These are phyloP conservation scores for Candida corydali DNA, from an alignment of 805 yeast genomes.

Conservation along the genomic window DNA sequence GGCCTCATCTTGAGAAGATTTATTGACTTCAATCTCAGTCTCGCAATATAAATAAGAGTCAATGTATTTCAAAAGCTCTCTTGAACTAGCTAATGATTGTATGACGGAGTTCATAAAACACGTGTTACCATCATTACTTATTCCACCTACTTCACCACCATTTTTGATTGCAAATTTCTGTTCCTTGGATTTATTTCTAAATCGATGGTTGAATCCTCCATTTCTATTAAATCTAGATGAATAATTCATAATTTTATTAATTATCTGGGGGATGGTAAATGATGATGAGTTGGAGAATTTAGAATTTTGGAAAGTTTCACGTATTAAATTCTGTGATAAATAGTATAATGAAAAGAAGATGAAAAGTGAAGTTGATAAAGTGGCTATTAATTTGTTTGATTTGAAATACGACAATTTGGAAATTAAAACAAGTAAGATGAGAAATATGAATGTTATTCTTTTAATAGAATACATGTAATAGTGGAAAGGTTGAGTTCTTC, in stretches of 20 bases:
- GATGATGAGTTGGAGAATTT: not conserved
- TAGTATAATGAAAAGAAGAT: slow-evolving; percentile 8
- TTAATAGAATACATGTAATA: slow-evolving; percentile 5
- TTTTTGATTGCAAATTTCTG: slow-evolving; percentile 42
- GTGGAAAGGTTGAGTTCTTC: too few species aligned
- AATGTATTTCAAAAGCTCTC: slow-evolving; percentile 53
- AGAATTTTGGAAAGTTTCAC: not conserved
- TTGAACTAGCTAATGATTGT: slow-evolving; percentile 76
- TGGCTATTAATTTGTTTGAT: slow-evolving; percentile 7
- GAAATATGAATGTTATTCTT: slow-evolving; percentile 1
- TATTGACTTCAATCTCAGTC: slow-evolving; percentile 18
- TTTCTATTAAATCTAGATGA: slow-evolving; percentile 9
- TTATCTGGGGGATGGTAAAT: slow-evolving; percentile 10
- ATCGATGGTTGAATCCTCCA: not conserved
- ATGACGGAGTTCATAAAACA: slow-evolving; percentile 92
- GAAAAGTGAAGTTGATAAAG: slow-evolving; percentile 12
- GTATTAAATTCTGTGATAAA: not conserved
- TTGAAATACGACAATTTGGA: slow-evolving; percentile 7
- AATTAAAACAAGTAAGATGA: not conserved
- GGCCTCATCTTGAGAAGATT: too few species aligned
- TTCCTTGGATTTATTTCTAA: slow-evolving; percentile 14
- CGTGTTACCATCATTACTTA: slow-evolving; percentile 86
- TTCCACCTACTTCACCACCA: slow-evolving; percentile 82
- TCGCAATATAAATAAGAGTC: slow-evolving; percentile 33
- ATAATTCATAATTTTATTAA: slow-evolving; percentile 14